phyloP scores from a whole-genome alignment of 805 yeast genomes.

The Aciculoconidium aculeatum region DNA sequence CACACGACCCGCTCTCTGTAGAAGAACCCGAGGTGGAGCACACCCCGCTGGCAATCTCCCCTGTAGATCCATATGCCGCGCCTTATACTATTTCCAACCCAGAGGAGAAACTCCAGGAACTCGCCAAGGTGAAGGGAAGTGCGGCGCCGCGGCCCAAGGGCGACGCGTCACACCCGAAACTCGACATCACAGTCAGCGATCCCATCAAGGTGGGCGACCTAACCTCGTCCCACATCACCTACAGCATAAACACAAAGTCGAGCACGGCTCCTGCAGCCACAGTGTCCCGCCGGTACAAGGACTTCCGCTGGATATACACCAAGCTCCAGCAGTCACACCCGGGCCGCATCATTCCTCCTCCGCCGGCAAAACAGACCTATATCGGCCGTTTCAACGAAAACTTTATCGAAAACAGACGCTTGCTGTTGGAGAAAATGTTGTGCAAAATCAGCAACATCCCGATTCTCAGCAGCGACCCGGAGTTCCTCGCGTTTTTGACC shows the following conservation, averaged over 20 bases:
- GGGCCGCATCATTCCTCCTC: slow-evolving; percentile 81
- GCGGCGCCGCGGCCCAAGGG: slow-evolving; percentile 6
- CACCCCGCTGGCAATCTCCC: slow-evolving; percentile 5
- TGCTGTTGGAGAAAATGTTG: slow-evolving; percentile 83
- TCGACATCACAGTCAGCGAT: slow-evolving; percentile 76
- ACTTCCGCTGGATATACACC: slow-evolving; percentile 90
- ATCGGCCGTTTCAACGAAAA: slow-evolving; percentile 89
- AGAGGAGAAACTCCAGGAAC: slow-evolving; percentile 14
- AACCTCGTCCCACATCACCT: slow-evolving; percentile 83
- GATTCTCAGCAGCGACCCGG: slow-evolving; percentile 61
- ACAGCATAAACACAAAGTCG: slow-evolving; percentile 62
- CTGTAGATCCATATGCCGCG: too few species aligned
- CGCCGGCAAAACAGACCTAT: slow-evolving; percentile 92
- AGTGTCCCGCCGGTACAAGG: slow-evolving; percentile 83
- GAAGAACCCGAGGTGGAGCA: slow-evolving; percentile 7
- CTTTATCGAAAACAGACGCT: slow-evolving; percentile 80
- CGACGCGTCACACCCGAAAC: slow-evolving; percentile 22
- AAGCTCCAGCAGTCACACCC: slow-evolving; percentile 84
- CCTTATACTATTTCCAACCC: slow-evolving; percentile 36
- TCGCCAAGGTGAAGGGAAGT: neutral
- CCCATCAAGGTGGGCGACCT: slow-evolving; percentile 90
- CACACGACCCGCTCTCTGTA: slow-evolving; percentile 6
- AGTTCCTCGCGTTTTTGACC: slow-evolving; percentile 71
- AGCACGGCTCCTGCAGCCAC: slow-evolving; percentile 10
- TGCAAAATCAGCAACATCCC: slow-evolving; percentile 56